phyloP scores from a whole-genome alignment of 2,329 filamentous ascomycete genomes.

The Ophiosphaerella narmari region DNA sequence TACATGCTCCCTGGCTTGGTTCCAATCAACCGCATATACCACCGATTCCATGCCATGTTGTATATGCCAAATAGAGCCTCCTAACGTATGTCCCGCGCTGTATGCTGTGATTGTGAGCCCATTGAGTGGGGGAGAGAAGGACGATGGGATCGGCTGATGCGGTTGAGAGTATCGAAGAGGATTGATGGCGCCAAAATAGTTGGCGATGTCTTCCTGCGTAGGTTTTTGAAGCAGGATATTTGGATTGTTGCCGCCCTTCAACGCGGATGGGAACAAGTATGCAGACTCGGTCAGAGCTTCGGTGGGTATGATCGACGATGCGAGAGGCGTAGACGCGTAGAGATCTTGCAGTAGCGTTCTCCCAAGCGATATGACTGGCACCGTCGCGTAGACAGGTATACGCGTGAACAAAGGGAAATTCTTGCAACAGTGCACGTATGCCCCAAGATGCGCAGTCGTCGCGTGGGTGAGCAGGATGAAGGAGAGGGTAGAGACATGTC shows the following conservation, averaged over 20 bases:
- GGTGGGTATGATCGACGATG: conserved; percentile 78
- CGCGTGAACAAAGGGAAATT: conserved; percentile 89
- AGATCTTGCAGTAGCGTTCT: conserved; percentile 89
- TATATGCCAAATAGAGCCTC: conserved; percentile 98
- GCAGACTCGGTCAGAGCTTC: conserved; percentile 72
- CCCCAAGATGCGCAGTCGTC: conserved; percentile 87
- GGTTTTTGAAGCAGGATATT: conserved; percentile 70
- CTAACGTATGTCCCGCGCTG: conserved; percentile 92
- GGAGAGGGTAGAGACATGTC: conserved; percentile 88
- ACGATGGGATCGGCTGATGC: conserved; percentile 83
- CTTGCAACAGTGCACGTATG: conserved; percentile 96
- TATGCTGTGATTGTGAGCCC: conserved; percentile 95
- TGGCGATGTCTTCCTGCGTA: conserved; percentile 83
- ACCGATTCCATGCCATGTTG: conserved; percentile 96
- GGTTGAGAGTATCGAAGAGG: conserved; percentile 96
- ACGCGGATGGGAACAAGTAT: conserved; percentile 56
- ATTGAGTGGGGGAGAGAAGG: conserved; percentile 85
- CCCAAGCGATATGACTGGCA: conserved; percentile 89
- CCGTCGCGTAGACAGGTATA: conserved; percentile 93
- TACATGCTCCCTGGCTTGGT: conserved; percentile 94
- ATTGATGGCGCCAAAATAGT: conserved; percentile 88
- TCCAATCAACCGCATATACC: conserved; percentile 98
- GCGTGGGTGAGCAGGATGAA: conserved; percentile 94
- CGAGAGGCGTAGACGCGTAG: conserved; percentile 87
- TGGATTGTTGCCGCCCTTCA: conserved; percentile 49